Percentiles rank a stretch among this genome's conserved stretches.
Evolutionary conservation across 2,329 filamentous ascomycete species (phyloP).

Genomic region (Xylaria sp.): DNA sequence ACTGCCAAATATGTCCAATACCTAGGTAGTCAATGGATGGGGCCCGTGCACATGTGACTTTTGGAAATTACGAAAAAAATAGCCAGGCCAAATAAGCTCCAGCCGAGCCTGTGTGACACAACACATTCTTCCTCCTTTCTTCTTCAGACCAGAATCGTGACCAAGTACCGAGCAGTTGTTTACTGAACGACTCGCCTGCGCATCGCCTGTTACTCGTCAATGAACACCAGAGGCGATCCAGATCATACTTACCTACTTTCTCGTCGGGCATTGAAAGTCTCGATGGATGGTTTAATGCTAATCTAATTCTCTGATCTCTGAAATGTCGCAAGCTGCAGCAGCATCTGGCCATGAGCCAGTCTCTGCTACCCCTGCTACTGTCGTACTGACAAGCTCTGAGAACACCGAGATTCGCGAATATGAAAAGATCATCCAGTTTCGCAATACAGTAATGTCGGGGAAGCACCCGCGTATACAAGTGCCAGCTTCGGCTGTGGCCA

Average conservation of each 20-base stretch:
- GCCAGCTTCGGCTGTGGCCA: constrained; percentile 51
- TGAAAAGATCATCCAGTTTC: constrained; percentile 82
- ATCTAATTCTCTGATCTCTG: constrained; percentile 28
- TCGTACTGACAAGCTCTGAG: constrained; percentile 50
- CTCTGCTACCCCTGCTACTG: constrained; percentile 29
- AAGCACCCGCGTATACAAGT: constrained; percentile 73
- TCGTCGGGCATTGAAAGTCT: constrained; percentile 26
- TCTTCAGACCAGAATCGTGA: constrained; percentile 29
- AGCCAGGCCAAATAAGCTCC: constrained; percentile 17
- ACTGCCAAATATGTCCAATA: background rate
- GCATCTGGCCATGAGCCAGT: constrained; percentile 38
- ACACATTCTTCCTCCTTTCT: constrained; percentile 23
- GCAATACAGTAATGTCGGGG: constrained; percentile 83
- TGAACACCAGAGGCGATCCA: constrained; percentile 16
- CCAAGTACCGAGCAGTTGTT: constrained; percentile 7
- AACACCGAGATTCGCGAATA: constrained; percentile 74
- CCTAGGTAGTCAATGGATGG: background rate
- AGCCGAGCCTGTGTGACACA: constrained; percentile 26
- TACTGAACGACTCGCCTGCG: constrained; percentile 21
- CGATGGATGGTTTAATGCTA: constrained; percentile 35
- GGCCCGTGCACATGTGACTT: constrained; percentile 24
- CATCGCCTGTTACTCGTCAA: constrained; percentile 23
- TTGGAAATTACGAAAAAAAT: constrained; percentile 27
- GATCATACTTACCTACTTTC: constrained; percentile 23
- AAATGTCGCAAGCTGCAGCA: constrained; percentile 38